phyloP scores from a whole-genome alignment of 2,329 filamentous ascomycete species.

The Neocatenulostroma microsporum region DNA sequence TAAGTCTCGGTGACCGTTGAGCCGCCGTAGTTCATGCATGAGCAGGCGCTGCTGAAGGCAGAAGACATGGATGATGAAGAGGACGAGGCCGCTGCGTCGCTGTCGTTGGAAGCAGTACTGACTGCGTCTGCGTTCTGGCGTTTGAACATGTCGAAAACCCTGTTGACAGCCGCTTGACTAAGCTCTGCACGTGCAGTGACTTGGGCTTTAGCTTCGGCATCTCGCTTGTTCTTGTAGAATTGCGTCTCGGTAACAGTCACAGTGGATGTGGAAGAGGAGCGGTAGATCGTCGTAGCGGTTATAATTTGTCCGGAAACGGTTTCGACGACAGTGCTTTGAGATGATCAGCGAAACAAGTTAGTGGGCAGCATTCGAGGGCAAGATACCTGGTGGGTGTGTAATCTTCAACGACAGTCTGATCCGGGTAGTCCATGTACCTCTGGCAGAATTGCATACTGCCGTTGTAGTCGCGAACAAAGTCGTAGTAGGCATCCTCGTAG shows the following conservation, averaged over 20 bases:
- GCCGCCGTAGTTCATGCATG: conserved; percentile 20
- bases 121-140: conserved; percentile 11
- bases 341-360: not conserved
- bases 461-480: conserved; percentile 17
- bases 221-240: conserved; percentile 12
- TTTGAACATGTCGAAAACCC: conserved; percentile 17
- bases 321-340: conserved; percentile 12
- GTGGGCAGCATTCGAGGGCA: conserved; percentile 3
- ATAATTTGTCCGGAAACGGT: conserved; percentile 14
- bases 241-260: conserved; percentile 19
- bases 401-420: conserved; percentile 19
- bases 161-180: conserved; percentile 7
- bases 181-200: conserved; percentile 11
- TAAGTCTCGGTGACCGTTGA: conserved; percentile 23
- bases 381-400: conserved; percentile 26
- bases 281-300: conserved; percentile 12
- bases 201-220: conserved; percentile 15
- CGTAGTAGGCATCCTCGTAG: conserved; percentile 20
- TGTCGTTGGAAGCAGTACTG: conserved; percentile 6
- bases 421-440: conserved; percentile 19
- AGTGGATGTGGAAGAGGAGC: conserved; percentile 18
- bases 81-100: conserved; percentile 12
- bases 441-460: conserved; percentile 22
- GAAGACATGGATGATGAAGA: no score
- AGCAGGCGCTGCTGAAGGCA: conserved; percentile 28